Evolutionary conservation across 345 rosid species (phyloP), one percentile per base, ranked within the genome.

Genomic region (Salix dunnii): DNA sequence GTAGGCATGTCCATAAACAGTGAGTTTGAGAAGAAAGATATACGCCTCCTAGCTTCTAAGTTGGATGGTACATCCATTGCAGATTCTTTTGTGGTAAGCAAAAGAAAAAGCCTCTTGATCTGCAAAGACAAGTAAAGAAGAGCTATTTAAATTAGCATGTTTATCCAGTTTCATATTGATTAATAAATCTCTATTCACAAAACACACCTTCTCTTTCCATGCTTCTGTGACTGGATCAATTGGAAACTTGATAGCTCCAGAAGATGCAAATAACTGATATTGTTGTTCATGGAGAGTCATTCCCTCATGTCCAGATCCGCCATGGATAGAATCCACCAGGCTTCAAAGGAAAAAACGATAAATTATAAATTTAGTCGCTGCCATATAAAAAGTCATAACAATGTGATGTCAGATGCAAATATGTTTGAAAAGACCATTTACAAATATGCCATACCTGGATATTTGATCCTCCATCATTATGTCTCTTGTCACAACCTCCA

Each of bases 21-120:
- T 6, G 98, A 96, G 88, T 96, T 96, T 60, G 99, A 94, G 85
- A 96, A 96, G 89, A 91, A 96, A 80, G 99, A 92, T 25, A 96
- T 94, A 43, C 98, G 90, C 83, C 99, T 92, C 87, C 97, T 85
- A 67, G 99, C 99, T 86, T 96, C 99, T 70, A 96, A 80, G 88
- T 96, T 96, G 69, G 99, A 90, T 62, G 99, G 99, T 21, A 96
- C 99, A 86, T 96, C 99, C 99, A 94, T 96, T 23, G 98, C 98
- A 55, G 99, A 96, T 83, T 96, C 99, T 89, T 96, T 96, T 9
- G 98, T 92, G 74, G 96, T 94, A 76, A 96, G 95, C 87, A 96
- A 88, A 35, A 92, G 89, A 82, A 75, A 78, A 76, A 93, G 87
- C 67, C 96, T 82, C 63, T 91, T 91, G 79, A 93, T 93, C 97